Conservation (phyloP, 2,329 filamentous ascomycete genomes). For the Chaetomiaceae sp. region DNA sequence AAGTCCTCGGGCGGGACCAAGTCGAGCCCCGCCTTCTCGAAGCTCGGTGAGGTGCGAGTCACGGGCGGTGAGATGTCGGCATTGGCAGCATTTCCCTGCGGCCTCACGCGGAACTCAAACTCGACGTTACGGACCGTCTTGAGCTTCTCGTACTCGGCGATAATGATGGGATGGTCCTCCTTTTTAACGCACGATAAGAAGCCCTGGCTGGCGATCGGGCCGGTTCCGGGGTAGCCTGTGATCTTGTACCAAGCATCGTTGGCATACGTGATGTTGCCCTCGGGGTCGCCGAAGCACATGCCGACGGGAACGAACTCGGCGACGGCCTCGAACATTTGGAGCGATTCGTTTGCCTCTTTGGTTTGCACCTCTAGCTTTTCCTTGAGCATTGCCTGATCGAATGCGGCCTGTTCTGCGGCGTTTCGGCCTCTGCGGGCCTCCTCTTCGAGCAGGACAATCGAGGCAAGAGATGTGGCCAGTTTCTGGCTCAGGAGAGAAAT, state of each 20-base stretch:
- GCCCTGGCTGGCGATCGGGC: slow-evolving; percentile 28
- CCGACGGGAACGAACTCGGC: slow-evolving; percentile 71
- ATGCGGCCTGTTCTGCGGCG: slow-evolving; percentile 61
- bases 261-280: slow-evolving; percentile 63
- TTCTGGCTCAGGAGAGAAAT: slow-evolving; percentile 53
- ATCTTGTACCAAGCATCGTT: slow-evolving; percentile 63
- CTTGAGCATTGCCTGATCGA: slow-evolving; percentile 62
- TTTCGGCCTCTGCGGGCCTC: slow-evolving; percentile 56
- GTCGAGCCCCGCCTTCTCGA: slow-evolving; percentile 35
- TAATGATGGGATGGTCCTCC: slow-evolving; percentile 42
- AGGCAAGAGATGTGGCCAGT: slow-evolving; percentile 64
- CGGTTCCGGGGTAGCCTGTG: slow-evolving; percentile 39
- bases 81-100: slow-evolving; percentile 18
- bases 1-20: slow-evolving; percentile 33
- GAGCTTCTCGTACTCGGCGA: slow-evolving; percentile 40
- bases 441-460: slow-evolving; percentile 66
- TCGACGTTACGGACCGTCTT: slow-evolving; percentile 37
- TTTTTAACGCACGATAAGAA: slow-evolving; percentile 44
- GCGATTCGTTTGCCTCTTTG: slow-evolving; percentile 47
- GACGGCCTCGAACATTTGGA: slow-evolving; percentile 64
- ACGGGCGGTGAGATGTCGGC: slow-evolving; percentile 26
- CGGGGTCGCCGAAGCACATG: slow-evolving; percentile 64
- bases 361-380: slow-evolving; percentile 58
- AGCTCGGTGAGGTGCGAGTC: slow-evolving; percentile 35
- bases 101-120: slow-evolving; percentile 45